Evolutionary conservation across 768 basidiomycete species (phyloP), one percentile per base, ranked within the genome.

Genomic region (Daedalea quercina): DNA sequence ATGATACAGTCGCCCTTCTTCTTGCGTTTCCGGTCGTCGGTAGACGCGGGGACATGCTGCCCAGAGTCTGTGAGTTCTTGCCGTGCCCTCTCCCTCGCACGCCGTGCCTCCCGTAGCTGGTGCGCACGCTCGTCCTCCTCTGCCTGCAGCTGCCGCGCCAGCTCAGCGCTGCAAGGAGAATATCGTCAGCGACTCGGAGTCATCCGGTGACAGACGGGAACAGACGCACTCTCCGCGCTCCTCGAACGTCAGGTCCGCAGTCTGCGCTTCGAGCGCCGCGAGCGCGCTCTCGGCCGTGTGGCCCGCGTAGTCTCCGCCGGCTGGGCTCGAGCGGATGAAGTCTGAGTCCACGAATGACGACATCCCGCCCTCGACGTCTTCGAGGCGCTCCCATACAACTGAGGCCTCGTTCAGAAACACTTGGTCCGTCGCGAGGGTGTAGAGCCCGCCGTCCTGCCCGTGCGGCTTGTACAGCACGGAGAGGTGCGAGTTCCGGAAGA

Each of bases 401-500:
- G 81, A 81, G 0, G 82, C 73, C 64, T 95, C 93, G 52, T 80
- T 67, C 2, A 84, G 69, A 65, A 96, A 93, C 17, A 84, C 80
- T 37, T 88, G 76, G 66, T 96, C 94, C 0, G 94, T 94, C 12
- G 86, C 90, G 55, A 96, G 84, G 1, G 82, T 80, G 65, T 90
- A 94, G 7, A 96, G 72, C 3, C 80, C 76, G 26, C 70, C 72
- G 23, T 72, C 67, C 19, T 56, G 57, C 4, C 63, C 62, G 0
- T 33, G 54, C 54, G 73, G 69, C 54, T 86, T 90, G 73, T 92
- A 88, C 1, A 96, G 73, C 9, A 95, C 93, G 0, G 87, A 85
- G 13, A 96, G 81, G 64, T 95, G 94, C 0, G 90, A 92, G 67
- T 82, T 91, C 49, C 94, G 82, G 75, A 94, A 95, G 55, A 94